Conservation (phyloP, 192 early-diverging fungal species). For the Glomus cerebriforme region DNA sequence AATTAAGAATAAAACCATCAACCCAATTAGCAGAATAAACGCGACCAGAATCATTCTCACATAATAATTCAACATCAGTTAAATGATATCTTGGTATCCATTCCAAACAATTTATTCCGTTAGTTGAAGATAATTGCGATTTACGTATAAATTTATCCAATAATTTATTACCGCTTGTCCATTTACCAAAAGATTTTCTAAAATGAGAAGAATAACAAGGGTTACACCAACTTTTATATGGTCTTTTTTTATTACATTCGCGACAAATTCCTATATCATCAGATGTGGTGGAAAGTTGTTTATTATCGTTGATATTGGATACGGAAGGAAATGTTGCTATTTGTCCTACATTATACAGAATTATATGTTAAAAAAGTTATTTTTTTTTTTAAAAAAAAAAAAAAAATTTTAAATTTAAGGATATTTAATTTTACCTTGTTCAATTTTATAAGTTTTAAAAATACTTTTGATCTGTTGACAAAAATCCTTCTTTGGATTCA, state of each 20-base stretch:
- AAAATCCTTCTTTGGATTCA: too few relatives aligned
- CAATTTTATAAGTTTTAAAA: too few relatives aligned
- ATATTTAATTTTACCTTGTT: too few relatives aligned
- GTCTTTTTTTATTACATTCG: not conserved
- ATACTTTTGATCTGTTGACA: too few relatives aligned
- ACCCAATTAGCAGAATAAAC: constrained; percentile 17
- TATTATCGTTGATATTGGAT: too few relatives aligned
- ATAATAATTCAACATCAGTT: not conserved
- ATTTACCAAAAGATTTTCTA: not conserved
- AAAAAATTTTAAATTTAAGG: too few relatives aligned
- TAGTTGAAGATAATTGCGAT: not conserved
- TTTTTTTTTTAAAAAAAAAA: too few relatives aligned
- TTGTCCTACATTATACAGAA: too few relatives aligned
- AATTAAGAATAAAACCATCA: not conserved
- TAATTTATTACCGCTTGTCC: not conserved
- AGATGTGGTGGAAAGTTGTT: too few relatives aligned
- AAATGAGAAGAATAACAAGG: not conserved
- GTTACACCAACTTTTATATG: not conserved
- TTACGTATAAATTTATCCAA: constrained; percentile 13
- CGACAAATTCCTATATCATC: not conserved
- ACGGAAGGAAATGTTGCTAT: too few relatives aligned
- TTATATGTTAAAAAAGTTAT: too few relatives aligned
- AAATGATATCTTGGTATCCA: constrained; percentile 23
- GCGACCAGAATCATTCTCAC: not conserved
- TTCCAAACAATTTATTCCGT: not conserved